Base-by-base conservation (phyloP, 306 rosid species). In the Cucurbita argyrosperma region DNA sequence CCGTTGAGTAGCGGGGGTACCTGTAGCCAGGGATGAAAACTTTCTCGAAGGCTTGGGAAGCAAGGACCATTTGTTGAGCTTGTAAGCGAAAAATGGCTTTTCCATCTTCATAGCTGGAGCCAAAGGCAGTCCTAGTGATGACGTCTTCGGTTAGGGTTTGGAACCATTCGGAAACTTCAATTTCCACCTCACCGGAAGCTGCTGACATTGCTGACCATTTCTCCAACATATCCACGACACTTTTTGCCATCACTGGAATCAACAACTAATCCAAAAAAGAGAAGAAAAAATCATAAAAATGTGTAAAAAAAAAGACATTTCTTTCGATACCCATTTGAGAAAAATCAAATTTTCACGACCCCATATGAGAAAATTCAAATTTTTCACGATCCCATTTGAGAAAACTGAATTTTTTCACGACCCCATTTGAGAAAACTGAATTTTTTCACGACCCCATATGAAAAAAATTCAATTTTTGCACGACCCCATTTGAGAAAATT, bases 71-170 rank as follows among this genome's bases (percentile, higher is more conserved):
- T 82, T 95, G 99, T 50, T 91, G 86, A 1, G 89, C 80, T 85
- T 95, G 99, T 10, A 95, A 76, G 1, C 82, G 76, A 74, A 89
- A 95, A 78, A 95, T 84, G 71, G 92, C 91, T 77, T 89, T 95
- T 65, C 97, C 99, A 72, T 91, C 99, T 80, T 91, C 96, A 55
- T 91, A 91, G 84, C 99, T 91, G 68, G 86, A 85, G 74, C 99
- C 99, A 1, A 95, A 95, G 4, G 96, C 97, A 0, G 97, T 69
- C 26, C 92, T 84, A 3, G 96, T 91, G 15, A 95, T 89, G 6
- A 91, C 88, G 5, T 95, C 99, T 79, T 91, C 99, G 0, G 97
- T 89, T 62, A 95, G 80, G 64, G 74, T 89, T 74, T 88, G 93
- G 83, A 89, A 95, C 80, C 90, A 88, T 76, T 95, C 93, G 0